Evolutionary conservation across 352 stramenopile species (phyloP).

Genomic region (Aphanomyces astaci): DNA sequence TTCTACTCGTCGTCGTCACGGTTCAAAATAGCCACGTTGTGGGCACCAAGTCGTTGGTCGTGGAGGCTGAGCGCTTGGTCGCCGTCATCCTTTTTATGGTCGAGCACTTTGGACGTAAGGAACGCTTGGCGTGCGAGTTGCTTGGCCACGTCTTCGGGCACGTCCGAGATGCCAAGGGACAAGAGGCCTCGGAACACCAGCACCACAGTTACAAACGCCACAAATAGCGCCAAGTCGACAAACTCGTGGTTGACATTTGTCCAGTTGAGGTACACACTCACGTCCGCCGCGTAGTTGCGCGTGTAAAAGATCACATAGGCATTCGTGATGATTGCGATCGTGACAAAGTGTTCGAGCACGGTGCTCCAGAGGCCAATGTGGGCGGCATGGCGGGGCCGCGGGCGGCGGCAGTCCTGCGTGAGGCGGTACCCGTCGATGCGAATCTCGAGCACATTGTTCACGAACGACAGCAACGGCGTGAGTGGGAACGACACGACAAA

Average conservation of each 20-base stretch:
- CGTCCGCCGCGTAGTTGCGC: constrained; percentile 37
- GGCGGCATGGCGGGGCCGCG: constrained; percentile 67
- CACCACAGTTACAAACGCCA: constrained; percentile 64
- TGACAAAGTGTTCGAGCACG: constrained; percentile 83
- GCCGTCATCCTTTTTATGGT: constrained; percentile 68
- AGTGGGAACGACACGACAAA: constrained; percentile 91
- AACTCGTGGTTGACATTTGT: constrained; percentile 40
- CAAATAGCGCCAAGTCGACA: constrained; percentile 68
- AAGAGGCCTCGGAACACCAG: constrained; percentile 81
- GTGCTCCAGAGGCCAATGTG: constrained; percentile 91
- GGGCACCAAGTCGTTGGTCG: not conserved
- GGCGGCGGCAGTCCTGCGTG: constrained; percentile 66
- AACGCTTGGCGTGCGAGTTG: constrained; percentile 77
- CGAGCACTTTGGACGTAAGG: constrained; percentile 76
- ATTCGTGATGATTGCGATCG: constrained; percentile 90
- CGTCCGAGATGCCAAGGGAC: constrained; percentile 63
- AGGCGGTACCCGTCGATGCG: constrained; percentile 84
- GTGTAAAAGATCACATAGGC: constrained; percentile 90
- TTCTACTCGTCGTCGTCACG: not conserved
- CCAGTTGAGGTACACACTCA: constrained; percentile 11
- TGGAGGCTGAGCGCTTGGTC: not conserved
- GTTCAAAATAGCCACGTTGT: not conserved
- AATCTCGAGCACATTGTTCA: constrained; percentile 92
- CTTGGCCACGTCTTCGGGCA: constrained; percentile 55
- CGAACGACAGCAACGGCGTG: constrained; percentile 83